These are phyloP conservation scores for Huntiella bhutanensis DNA, from an alignment of 2,329 filamentous ascomycete genomes.

Conservation along the genomic window DNA sequence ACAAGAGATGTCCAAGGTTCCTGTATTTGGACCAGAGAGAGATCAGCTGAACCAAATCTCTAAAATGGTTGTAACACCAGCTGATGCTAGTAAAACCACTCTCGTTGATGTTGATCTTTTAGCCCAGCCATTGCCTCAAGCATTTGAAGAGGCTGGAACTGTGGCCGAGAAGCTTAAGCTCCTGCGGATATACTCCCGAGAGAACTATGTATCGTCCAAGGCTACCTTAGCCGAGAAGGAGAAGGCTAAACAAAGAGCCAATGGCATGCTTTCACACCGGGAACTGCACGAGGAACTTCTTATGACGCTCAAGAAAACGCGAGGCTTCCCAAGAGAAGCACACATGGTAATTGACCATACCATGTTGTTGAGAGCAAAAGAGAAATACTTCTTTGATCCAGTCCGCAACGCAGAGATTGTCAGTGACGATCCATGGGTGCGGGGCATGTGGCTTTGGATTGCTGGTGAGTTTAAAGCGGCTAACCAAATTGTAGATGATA, in stretches of 20 bases:
- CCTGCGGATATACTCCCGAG: slow-evolving; percentile 22
- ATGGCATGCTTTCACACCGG: slow-evolving; percentile 26
- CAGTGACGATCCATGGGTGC: slow-evolving; percentile 53
- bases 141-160: slow-evolving; percentile 23
- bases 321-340: slow-evolving; percentile 30
- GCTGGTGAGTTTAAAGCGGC: slow-evolving; percentile 28
- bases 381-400: slow-evolving; percentile 46
- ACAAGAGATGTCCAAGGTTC: slow-evolving; percentile 31
- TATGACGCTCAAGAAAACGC: slow-evolving; percentile 24
- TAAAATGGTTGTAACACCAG: slow-evolving; percentile 20
- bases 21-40: slow-evolving; percentile 37
- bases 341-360: slow-evolving; percentile 35
- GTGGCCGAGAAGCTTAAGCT: slow-evolving; percentile 30
- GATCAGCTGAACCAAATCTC: slow-evolving; percentile 24
- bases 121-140: slow-evolving; percentile 20
- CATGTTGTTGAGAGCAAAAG: slow-evolving; percentile 40
- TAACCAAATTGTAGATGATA: neutral
- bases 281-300: slow-evolving; percentile 39
- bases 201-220: slow-evolving; percentile 4
- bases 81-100: neutral
- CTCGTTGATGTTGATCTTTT: slow-evolving; percentile 22
- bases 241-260: slow-evolving; percentile 5
- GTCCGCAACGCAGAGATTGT: slow-evolving; percentile 47
- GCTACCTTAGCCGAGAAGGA: slow-evolving; percentile 7
- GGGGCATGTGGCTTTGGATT: slow-evolving; percentile 62